phyloP scores from a whole-genome alignment of 169 alveolate species.

The Ichthyophthirius multifiliis region DNA sequence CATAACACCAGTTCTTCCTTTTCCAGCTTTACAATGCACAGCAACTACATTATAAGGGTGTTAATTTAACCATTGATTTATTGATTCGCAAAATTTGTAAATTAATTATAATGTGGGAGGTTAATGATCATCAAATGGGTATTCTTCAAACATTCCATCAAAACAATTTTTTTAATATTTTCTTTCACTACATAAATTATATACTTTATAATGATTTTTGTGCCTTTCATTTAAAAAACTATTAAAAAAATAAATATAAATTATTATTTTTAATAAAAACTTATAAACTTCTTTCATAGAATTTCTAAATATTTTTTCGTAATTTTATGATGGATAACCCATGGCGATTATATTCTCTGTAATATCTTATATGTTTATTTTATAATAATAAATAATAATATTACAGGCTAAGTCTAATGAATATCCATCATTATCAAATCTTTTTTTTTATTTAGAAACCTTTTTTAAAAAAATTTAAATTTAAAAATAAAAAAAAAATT shows the following conservation, averaged over 20 bases:
- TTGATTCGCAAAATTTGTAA: slow-evolving; percentile 67
- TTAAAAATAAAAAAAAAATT: background rate
- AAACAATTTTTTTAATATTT: slow-evolving; percentile 44
- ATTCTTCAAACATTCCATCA: slow-evolving; percentile 51
- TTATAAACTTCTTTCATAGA: slow-evolving; percentile 82
- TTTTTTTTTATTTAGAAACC: slow-evolving; percentile 53
- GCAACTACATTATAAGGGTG: slow-evolving; percentile 74
- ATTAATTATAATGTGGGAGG: slow-evolving; percentile 78
- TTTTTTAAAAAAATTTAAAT: background rate
- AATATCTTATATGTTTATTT: slow-evolving; percentile 42
- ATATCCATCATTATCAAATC: slow-evolving; percentile 55
- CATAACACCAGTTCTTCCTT: slow-evolving; percentile 88
- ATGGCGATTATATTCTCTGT: slow-evolving; percentile 89
- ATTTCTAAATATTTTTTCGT: slow-evolving; percentile 85
- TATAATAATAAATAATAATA: background rate
- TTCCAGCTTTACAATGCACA: slow-evolving; percentile 86
- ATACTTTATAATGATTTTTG: slow-evolving; percentile 77
- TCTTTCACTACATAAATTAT: slow-evolving; percentile 85
- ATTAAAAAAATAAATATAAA: background rate
- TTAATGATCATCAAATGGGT: slow-evolving; percentile 83
- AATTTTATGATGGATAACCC: slow-evolving; percentile 89
- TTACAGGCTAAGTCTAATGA: slow-evolving; percentile 57
- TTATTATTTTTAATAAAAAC: background rate
- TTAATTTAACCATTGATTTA: slow-evolving; percentile 56
- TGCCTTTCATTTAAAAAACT: slow-evolving; percentile 78